Base-by-base conservation (phyloP, 2,329 filamentous ascomycete species). In the Didymella exigua region DNA sequence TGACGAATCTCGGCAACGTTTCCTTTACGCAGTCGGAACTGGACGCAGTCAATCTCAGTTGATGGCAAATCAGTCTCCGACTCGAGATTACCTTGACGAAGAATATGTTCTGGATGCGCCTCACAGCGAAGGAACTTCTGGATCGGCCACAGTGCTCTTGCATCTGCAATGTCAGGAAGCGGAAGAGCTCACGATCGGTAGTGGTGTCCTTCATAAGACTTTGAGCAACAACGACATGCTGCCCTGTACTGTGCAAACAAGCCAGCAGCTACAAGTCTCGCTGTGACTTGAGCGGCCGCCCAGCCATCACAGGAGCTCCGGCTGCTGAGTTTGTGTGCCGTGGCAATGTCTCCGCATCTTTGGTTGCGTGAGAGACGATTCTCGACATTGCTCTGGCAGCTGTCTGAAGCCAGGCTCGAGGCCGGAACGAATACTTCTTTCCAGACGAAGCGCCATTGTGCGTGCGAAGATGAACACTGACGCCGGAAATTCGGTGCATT, bases 1-100 rank as follows among this genome's bases (percentile, higher is more conserved):
- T 46, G 43, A 18, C 43, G 43, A n/a, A 46, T 14, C 24, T 46
- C 16, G 16, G 30, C 43, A 1, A 42, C 40, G 16, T 59, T 59
- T 14, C 60, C 61, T 14, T 61, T 43, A 4, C 49, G 55, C 19
- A 66, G 60, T 3, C 45, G 49, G 30, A 67, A 60, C 40, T 66
- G 27, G 9, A 19, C 1, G 26, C 13, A n/a, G n/a, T 27, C 16
- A 13, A 31, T 6, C 10, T 30, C 6, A 2, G 14, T 5, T 18
- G 4, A 11, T 16, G 21, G 7, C 18, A 26, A 29, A 6, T 4
- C 6, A 4, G 16, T 5, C 1, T 14, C 14, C 8, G 3, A 3
- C 7, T 3, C 2, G 8, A 10, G 29, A 31, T 14, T 16, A 27
- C 43, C n/a, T 46, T 46, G 8, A 46, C 43, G 9, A 37, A 46